phyloP scores from a whole-genome alignment of 169 alveolate species.

The Eimeria maxima region DNA sequence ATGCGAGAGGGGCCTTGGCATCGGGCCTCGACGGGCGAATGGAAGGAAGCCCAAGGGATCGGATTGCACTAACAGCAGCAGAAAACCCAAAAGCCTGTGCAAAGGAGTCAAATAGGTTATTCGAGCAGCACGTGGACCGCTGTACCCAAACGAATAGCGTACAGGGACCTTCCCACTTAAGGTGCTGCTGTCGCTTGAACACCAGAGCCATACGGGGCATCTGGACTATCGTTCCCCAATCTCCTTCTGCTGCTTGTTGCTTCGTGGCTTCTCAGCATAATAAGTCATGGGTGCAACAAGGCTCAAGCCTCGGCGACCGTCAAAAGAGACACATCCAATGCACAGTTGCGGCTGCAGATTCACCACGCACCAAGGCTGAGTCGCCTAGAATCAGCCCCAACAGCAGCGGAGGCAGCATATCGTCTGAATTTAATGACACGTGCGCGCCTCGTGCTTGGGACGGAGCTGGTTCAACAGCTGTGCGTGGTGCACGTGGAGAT shows the following conservation, averaged over 20 bases:
- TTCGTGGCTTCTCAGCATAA: not conserved
- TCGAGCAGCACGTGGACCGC: constrained; percentile 9
- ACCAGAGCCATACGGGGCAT: no score
- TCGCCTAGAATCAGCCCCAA: not conserved
- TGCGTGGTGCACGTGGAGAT: not conserved
- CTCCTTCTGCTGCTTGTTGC: not conserved
- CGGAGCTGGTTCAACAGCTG: not conserved
- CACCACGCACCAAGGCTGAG: not conserved
- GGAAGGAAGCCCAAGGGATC: not conserved
- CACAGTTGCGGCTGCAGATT: not conserved
- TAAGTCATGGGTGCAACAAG: not conserved
- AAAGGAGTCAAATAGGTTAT: not conserved
- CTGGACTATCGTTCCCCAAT: not conserved
- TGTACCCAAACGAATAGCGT: not conserved
- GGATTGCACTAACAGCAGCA: not conserved
- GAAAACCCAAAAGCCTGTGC: not conserved
- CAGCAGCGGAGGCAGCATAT: constrained; percentile 22
- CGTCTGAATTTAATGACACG: constrained; percentile 47
- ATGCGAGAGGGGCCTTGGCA: not conserved
- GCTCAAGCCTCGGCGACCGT: not conserved
- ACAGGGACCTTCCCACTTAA: not conserved
- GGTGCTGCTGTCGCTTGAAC: not conserved
- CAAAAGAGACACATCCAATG: not conserved
- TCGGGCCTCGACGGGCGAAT: not conserved
- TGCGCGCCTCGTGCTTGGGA: constrained; percentile 17